Conservation (phyloP, 257 asterid genomes). For the Solanum chilense region DNA sequence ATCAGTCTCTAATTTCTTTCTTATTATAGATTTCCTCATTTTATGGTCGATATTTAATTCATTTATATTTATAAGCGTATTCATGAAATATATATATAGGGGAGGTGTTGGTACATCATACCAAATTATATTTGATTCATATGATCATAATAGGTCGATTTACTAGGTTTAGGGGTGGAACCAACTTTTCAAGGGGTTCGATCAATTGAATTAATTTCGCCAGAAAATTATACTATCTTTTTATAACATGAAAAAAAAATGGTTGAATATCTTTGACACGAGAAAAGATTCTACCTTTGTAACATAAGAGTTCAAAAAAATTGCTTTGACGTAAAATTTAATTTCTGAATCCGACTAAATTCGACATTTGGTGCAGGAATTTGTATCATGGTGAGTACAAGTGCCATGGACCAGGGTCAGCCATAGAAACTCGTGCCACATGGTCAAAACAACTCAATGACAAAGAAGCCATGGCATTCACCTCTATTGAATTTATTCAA, state of each 20-base stretch:
- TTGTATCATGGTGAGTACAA: slow-evolving; percentile 58
- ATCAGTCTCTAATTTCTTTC: background rate
- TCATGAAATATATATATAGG: background rate
- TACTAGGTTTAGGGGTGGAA: background rate
- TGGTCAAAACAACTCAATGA: slow-evolving; percentile 65
- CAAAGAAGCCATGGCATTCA: slow-evolving; percentile 39
- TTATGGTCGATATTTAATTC: background rate
- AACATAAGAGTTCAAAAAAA: background rate
- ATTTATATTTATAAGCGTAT: background rate
- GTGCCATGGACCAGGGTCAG: slow-evolving; percentile 69
- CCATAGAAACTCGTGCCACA: slow-evolving; percentile 27
- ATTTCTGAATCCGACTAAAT: background rate
- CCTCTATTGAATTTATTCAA: slow-evolving; percentile 44
- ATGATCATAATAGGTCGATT: background rate
- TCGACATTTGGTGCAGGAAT: slow-evolving; percentile 22
- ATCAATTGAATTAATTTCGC: background rate
- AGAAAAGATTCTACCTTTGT: background rate
- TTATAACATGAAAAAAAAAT: background rate
- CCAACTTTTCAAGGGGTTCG: background rate
- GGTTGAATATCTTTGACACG: background rate
- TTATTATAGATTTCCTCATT: background rate
- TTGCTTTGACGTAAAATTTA: background rate
- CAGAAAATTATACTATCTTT: background rate
- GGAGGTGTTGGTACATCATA: background rate
- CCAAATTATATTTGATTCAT: background rate